Evolutionary conservation across 2,329 filamentous ascomycete species (phyloP), one percentile per base, ranked within the genome.

Genomic region (Xylariales sp.): DNA sequence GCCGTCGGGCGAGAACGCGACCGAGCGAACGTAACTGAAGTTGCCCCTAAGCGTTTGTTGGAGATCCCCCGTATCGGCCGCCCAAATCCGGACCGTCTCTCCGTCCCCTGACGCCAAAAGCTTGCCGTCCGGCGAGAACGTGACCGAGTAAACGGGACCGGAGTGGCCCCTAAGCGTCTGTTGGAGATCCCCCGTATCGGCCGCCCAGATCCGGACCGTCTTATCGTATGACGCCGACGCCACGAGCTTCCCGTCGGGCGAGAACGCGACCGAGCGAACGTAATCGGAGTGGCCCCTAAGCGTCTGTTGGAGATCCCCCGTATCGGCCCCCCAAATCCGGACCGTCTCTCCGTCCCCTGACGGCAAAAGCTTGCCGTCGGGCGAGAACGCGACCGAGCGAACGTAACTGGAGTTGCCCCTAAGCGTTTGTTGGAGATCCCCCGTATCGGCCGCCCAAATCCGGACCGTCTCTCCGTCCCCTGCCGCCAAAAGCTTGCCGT

Each of bases 321-420:
- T 38, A 8, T 27, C 34, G 20, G 41, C 15, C 14, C 29, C 38
- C 48, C 45, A 51, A 20, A 49, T 14, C 38, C 28, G 35, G 20
- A 51, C 27, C 25, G 44, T 46, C 11, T 24, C 22, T 31, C 50
- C 45, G 19, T 14, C 12, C 15, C 29, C 51, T 21, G 50, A 52
- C 31, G 40, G 64, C 66, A 38, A 5, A 1, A 31, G 12, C 25
- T 31, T 14, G 3, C 24, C 9, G 1, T 38, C 43, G 3, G 45
- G 47, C 22, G 50, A 52, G 44, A 54, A 50, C 11, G 41, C 24
- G 8, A 38, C 12, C 8, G 21, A 37, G 14, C 52, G 34, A 4
- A 37, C 29, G n/a, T 14, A 10, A 31, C 19, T 18, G 10, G 11
- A 35, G 35, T 48, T 44, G 27, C 43, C 45, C 22, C 50, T 31